These are phyloP conservation scores for Komagataella mondaviorum DNA, from an alignment of 805 yeast genomes.

Conservation along the genomic window DNA sequence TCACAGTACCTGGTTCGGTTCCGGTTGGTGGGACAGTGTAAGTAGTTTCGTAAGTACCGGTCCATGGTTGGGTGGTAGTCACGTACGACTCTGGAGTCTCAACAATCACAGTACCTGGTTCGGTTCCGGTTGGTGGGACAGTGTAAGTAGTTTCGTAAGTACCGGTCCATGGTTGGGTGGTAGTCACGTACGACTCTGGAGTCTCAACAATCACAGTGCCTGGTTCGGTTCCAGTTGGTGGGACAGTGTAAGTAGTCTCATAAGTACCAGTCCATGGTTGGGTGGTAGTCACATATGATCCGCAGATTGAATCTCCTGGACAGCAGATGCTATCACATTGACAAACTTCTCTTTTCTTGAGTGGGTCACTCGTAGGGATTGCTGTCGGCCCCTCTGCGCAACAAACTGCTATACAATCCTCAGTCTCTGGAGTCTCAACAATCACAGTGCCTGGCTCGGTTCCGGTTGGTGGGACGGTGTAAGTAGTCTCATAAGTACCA, in stretches of 20 bases:
- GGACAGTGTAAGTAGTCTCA: no score
- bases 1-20: neutral
- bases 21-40: neutral
- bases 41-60: neutral
- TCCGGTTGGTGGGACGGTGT: no score
- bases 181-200: neutral
- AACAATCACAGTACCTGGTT: neutral
- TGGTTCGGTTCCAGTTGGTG: no score
- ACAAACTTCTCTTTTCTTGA: neutral
- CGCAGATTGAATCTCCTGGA: neutral
- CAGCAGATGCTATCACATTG: neutral
- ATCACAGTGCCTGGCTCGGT: neutral
- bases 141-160: neutral
- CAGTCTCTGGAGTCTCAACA: neutral
- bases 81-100: neutral
- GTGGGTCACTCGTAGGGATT: no score
- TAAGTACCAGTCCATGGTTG: no score
- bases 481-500: no score
- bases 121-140: neutral
- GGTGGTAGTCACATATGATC: neutral
- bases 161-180: neutral
- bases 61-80: neutral
- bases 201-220: no score
- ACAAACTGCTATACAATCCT: neutral
- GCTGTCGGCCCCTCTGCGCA: no score